phyloP scores from a whole-genome alignment of 495 filamentous ascomycete genomes.

The Xylaria palmicola region DNA sequence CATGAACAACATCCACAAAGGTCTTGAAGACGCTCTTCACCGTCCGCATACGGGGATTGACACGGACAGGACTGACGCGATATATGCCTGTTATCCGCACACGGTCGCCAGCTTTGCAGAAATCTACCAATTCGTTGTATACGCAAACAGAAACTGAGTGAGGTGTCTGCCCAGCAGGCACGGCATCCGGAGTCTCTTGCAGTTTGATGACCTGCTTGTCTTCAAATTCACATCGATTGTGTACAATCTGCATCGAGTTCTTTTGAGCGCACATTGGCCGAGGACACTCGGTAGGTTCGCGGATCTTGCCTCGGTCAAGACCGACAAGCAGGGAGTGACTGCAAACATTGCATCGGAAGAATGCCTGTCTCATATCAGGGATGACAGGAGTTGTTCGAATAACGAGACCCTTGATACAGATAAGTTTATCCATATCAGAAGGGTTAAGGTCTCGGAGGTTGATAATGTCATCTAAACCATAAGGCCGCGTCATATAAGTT shows the following conservation, averaged over 20 bases:
- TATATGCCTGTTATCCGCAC: slow-evolving; percentile 97
- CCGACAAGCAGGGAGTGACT: slow-evolving; percentile 86
- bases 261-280: slow-evolving; percentile 76
- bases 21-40: slow-evolving; percentile 97
- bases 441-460: slow-evolving; percentile 97
- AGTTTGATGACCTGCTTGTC: slow-evolving; percentile 99
- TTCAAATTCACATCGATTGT: slow-evolving; percentile 92
- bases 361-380: slow-evolving; percentile 92
- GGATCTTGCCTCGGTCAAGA: slow-evolving; percentile 93
- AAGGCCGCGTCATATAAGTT: slow-evolving; percentile 83
- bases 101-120: slow-evolving; percentile 96
- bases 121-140: slow-evolving; percentile 94
- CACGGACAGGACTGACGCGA: slow-evolving; percentile 89
- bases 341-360: slow-evolving; percentile 93
- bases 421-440: slow-evolving; percentile 91
- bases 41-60: slow-evolving; percentile 88
- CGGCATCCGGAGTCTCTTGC: slow-evolving; percentile 92
- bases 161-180: slow-evolving; percentile 95
- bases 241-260: slow-evolving; percentile 97
- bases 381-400: slow-evolving; percentile 96
- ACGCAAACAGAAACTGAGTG: slow-evolving; percentile 96
- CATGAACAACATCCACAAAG: slow-evolving; percentile 90
- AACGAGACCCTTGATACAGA: slow-evolving; percentile 94
- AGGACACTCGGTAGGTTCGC: slow-evolving; percentile 88
- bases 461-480: slow-evolving; percentile 79